Conservation (phyloP, 169 alveolate genomes). For the Cryptosporidium sp. region DNA sequence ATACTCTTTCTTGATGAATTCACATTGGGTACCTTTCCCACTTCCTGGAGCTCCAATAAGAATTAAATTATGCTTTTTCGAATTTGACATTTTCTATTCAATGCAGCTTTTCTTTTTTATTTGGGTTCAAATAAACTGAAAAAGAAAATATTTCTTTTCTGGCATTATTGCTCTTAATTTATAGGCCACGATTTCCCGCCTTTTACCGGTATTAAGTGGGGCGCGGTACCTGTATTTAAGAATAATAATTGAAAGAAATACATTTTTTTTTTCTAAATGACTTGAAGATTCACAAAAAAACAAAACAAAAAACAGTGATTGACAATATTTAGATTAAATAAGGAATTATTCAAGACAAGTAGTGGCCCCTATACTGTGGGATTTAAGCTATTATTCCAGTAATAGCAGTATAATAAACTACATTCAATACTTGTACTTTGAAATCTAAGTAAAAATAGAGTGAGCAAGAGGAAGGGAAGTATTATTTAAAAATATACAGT, state of each 20-base stretch:
- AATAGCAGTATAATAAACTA: background rate
- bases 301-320: background rate
- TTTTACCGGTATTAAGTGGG: background rate
- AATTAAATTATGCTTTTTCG: conserved; percentile 76
- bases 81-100: background rate
- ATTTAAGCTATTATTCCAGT: background rate
- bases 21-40: conserved; percentile 91
- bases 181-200: background rate
- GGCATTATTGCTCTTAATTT: background rate
- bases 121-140: background rate
- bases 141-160: too few species aligned
- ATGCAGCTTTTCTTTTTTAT: background rate
- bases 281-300: background rate
- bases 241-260: too few species aligned
- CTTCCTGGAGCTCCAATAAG: conserved; percentile 90
- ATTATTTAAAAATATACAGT: background rate
- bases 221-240: background rate
- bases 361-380: background rate
- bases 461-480: background rate
- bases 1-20: conserved; percentile 81
- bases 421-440: background rate
- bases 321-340: background rate
- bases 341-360: background rate
- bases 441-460: background rate
- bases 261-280: background rate